These are phyloP conservation scores for Mortierella hygrophila DNA, from an alignment of 192 early-diverging fungal genomes.

Conservation along the genomic window DNA sequence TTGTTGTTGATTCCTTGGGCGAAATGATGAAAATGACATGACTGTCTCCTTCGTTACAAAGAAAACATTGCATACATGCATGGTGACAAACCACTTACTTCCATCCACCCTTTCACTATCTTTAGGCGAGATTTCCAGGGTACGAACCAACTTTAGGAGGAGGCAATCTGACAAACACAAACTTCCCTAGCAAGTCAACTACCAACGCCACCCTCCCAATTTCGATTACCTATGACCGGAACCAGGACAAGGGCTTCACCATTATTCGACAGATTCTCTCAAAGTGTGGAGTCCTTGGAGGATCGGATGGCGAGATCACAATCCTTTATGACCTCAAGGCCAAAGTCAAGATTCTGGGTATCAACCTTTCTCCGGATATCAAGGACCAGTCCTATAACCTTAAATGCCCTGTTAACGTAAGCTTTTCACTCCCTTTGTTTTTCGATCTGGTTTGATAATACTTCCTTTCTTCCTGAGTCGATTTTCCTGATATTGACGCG, in stretches of 20 bases:
- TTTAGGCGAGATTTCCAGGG: slow-evolving; percentile 33
- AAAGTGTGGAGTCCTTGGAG: slow-evolving; percentile 34
- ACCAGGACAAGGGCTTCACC: slow-evolving; percentile 36
- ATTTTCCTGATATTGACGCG: not conserved
- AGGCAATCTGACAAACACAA: slow-evolving; percentile 14
- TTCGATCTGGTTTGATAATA: not conserved
- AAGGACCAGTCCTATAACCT: slow-evolving; percentile 17
- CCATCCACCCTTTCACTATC: not conserved
- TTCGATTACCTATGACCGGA: slow-evolving; percentile 10
- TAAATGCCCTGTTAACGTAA: slow-evolving; percentile 38
- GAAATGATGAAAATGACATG: not conserved
- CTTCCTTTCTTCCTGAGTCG: not conserved
- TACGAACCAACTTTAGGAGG: slow-evolving; percentile 40
- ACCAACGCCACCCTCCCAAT: slow-evolving; percentile 28
- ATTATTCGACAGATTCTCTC: slow-evolving; percentile 22
- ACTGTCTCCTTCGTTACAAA: not conserved
- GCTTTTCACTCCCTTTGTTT: not conserved
- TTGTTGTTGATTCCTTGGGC: not conserved
- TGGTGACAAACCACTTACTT: not conserved
- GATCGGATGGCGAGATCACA: not conserved
- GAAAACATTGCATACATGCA: not conserved
- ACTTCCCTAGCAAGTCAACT: slow-evolving; percentile 29
- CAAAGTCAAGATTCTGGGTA: slow-evolving; percentile 26
- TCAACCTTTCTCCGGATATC: slow-evolving; percentile 11
- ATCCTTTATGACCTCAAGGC: slow-evolving; percentile 41